Evolutionary conservation across 2,329 filamentous ascomycete species (phyloP).

Genomic region (Seiridium unicorne): DNA sequence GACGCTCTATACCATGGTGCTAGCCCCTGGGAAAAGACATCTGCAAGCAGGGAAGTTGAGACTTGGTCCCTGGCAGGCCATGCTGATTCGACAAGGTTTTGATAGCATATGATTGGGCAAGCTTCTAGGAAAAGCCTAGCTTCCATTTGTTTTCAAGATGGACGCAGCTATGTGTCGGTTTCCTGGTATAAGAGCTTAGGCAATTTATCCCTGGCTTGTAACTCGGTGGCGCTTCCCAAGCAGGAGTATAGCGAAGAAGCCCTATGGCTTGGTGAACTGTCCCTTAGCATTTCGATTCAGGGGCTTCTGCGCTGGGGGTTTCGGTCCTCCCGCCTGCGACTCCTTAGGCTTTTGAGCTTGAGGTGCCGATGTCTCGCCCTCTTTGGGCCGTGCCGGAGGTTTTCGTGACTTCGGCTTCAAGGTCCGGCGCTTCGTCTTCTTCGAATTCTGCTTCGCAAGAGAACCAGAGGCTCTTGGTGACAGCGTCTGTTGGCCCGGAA

Average conservation of each 20-base stretch:
- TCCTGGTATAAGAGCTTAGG: too few species aligned
- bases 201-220: too few species aligned
- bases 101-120: too few species aligned
- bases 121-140: too few species aligned
- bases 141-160: too few species aligned
- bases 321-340: background rate
- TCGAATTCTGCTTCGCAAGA: background rate
- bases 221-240: background rate
- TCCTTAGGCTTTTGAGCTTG: background rate
- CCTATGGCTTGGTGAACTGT: background rate
- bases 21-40: too few species aligned
- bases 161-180: too few species aligned
- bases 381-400: background rate
- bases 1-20: too few species aligned
- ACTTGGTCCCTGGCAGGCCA: too few species aligned
- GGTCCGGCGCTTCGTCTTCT: background rate
- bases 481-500: background rate
- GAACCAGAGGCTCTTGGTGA: background rate
- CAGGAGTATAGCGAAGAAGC: background rate
- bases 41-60: too few species aligned
- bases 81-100: too few species aligned
- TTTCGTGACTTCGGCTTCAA: background rate
- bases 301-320: background rate
- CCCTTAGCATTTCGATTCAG: background rate
- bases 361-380: background rate